phyloP scores from a whole-genome alignment of 345 rosid genomes.

The Viola odorata region DNA sequence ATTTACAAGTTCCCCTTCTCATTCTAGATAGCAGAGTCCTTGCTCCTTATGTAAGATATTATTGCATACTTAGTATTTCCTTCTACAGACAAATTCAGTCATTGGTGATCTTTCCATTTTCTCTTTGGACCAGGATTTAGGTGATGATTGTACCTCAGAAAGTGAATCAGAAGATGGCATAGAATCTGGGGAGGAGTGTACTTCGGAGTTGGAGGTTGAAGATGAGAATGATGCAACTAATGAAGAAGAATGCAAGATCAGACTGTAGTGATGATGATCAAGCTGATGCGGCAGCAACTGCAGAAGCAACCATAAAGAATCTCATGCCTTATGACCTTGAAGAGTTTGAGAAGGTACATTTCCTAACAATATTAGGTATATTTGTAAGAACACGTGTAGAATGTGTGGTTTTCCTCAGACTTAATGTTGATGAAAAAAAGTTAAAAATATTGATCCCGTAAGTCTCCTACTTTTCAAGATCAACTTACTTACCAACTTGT shows the following conservation, averaged over 20 bases:
- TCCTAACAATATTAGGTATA: conserved; percentile 67
- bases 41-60: conserved; percentile 81
- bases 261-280: conserved; percentile 69
- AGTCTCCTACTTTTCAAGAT: too few species aligned
- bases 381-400: conserved; percentile 12
- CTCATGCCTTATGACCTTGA: too few species aligned
- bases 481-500: too few species aligned
- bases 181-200: conserved; percentile 57
- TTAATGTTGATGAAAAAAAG: too few species aligned
- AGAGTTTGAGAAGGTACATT: conserved; percentile 66
- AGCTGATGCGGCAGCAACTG: conserved; percentile 50
- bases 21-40: conserved; percentile 87
- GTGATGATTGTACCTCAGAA: conserved; percentile 64
- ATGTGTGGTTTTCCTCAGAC: conserved; percentile 33
- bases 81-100: not conserved
- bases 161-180: conserved; percentile 58
- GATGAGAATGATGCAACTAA: conserved; percentile 65
- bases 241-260: conserved; percentile 64
- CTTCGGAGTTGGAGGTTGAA: conserved; percentile 83
- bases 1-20: conserved; percentile 74
- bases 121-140: conserved; percentile 55
- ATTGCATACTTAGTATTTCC: not conserved
- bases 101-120: not conserved
- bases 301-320: too few species aligned
- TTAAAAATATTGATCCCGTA: too few species aligned